Evolutionary conservation across 257 asterid species (phyloP), one percentile per base, ranked within the genome.

Genomic region (Lantana camara): DNA sequence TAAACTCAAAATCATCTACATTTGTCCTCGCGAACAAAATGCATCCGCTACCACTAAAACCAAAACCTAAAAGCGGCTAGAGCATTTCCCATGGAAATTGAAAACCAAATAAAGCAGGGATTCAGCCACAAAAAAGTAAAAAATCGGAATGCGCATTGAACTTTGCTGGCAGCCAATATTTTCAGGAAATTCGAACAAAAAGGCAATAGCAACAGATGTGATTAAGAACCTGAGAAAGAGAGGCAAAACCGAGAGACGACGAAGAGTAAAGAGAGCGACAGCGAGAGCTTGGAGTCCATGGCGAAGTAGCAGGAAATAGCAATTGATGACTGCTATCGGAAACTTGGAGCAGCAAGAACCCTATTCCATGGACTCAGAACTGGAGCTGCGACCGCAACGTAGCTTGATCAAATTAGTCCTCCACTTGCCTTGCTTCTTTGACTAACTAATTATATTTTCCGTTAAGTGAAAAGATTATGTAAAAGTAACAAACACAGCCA

Each of bases 251-350:
- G 68, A 60, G 83, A 60, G 63, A 79, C 1, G 69, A 81, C 63
- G 72, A 73, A 84, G 64, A 81, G 69, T 35, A 74, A 24, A 12
- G 38, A 58, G 40, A 87, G 49, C 38, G 72, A 32, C 47, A 81
- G 57, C 44, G 80, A 50, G 68, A 75, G 77, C 74, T 67, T 82
- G 7, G 81, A 21, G 60, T 69, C 88, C 95, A 87, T 83, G 79
- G 75, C 80, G 64, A 54, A 19, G 74, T 55, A 27, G 56, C 15
- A 40, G 48, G 52, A n/a, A n/a, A n/a, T n/a, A n/a, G 14, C 40
- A 59, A 55, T 21, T 29, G 66, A 53, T 15, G 40, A 55, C n/a
- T 20, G 17, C 51, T 7, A 48, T 12, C 34, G 41, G 30, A 59
- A 30, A 59, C 50, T 22, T 42, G 24, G 71, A 56, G 57, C 22